A percentile compares a stretch with the other conserved stretches of the same genome.
Conservation (phyloP, 768 basidiomycete genomes). For the Pleurotus platypus region DNA sequence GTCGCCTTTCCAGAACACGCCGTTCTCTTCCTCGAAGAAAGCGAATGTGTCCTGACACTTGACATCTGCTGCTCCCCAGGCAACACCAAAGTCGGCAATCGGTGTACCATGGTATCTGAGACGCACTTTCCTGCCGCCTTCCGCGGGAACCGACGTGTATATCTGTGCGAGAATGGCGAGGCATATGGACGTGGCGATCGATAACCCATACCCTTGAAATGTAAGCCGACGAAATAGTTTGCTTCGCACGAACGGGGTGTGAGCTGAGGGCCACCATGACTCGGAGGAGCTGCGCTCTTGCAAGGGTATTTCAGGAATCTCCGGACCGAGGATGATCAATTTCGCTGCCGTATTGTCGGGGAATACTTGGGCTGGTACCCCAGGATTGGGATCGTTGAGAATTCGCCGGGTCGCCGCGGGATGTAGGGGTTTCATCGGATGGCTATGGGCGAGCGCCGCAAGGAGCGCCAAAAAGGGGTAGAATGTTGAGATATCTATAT, state of each 20-base stretch:
- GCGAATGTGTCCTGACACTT: conserved; percentile 30
- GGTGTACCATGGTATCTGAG: conserved; percentile 33
- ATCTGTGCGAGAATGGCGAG: conserved; percentile 34
- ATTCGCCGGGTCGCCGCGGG: conserved; percentile 23
- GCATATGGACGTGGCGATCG: conserved; percentile 26
- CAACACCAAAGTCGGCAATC: conserved; percentile 44
- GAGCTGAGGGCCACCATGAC: conserved; percentile 33
- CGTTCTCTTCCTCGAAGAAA: conserved; percentile 23
- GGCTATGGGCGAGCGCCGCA: conserved; percentile 15
- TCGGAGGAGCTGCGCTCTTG: background rate
- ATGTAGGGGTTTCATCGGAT: conserved; percentile 14
- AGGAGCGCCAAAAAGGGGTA: conserved; percentile 24
- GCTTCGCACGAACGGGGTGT: conserved; percentile 17
- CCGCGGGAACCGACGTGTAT: conserved; percentile 24
- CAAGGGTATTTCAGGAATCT: conserved; percentile 6
- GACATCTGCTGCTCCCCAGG: conserved; percentile 29
- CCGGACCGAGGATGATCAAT: conserved; percentile 25
- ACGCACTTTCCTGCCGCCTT: conserved; percentile 21
- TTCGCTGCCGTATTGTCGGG: conserved; percentile 23
- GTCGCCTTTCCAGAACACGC: conserved; percentile 27
- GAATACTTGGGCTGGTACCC: conserved; percentile 9
- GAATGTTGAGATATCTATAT: conserved; percentile 27
- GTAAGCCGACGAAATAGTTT: conserved; percentile 28
- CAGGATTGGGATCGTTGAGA: conserved; percentile 22
- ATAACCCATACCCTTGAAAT: conserved; percentile 29